Percentiles rank a stretch among this genome's conserved stretches.
Evolutionary conservation across 2,329 filamentous ascomycete species (phyloP).

Genomic region (Pseudogymnoascus sp.): DNA sequence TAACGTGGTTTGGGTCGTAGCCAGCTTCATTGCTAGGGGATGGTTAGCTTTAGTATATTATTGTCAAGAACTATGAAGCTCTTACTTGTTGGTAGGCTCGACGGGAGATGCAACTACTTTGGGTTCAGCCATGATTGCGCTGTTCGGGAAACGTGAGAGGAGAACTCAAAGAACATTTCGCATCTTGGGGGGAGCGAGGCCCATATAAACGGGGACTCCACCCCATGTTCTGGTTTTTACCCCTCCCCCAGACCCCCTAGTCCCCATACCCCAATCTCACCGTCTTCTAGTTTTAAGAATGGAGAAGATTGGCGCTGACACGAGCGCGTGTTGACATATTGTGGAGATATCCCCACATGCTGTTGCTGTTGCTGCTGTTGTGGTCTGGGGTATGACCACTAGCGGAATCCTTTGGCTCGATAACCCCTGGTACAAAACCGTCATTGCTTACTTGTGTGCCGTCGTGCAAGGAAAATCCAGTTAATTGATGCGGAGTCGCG

Average conservation of each 20-base stretch:
- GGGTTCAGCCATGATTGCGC: background rate
- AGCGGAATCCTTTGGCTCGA: background rate
- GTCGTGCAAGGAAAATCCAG: background rate
- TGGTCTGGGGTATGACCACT: background rate
- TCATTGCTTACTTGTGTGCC: background rate
- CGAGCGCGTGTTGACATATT: background rate
- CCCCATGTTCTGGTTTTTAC: background rate
- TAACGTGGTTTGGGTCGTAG: background rate
- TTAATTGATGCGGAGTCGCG: background rate
- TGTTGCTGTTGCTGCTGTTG: background rate
- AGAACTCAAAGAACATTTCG: background rate
- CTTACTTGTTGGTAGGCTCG: background rate
- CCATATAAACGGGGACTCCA: background rate
- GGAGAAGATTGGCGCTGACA: background rate
- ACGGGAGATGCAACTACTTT: background rate
- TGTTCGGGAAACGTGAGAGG: background rate
- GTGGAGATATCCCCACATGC: background rate
- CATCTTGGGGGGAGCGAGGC: background rate
- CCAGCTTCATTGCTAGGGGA: background rate
- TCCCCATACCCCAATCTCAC: background rate
- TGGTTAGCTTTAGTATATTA: background rate
- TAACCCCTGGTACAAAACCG: background rate
- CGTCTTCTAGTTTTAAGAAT: background rate
- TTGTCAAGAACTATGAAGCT: background rate
- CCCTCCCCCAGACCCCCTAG: background rate